A percentile compares a stretch with the other conserved stretches of the same genome.
Evolutionary conservation across 176 grass and related monocot species (phyloP).

Genomic region (Avena insularis): DNA sequence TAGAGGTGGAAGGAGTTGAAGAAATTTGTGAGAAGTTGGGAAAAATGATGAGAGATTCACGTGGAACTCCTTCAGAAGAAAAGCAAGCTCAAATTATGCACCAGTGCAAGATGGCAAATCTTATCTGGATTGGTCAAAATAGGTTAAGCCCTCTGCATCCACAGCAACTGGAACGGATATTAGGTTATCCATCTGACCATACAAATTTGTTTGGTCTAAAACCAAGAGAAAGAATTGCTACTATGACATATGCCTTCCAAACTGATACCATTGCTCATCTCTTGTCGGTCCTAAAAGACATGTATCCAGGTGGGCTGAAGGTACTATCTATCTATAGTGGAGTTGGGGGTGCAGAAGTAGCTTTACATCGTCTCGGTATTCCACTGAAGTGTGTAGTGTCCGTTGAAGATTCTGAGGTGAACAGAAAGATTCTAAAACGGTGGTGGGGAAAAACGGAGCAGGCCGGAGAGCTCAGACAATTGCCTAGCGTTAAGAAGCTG

Average conservation of each 20-base stretch:
- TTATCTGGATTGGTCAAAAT: constrained; percentile 66
- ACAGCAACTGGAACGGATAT: constrained; percentile 63
- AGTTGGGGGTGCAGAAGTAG: constrained; percentile 75
- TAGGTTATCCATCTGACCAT: constrained; percentile 76
- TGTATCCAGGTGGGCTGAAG: constrained; percentile 62
- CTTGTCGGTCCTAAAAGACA: constrained; percentile 66
- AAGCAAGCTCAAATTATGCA: constrained; percentile 51
- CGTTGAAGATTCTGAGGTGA: constrained; percentile 70
- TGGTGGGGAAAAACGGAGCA: constrained; percentile 78
- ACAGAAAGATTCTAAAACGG: constrained; percentile 70
- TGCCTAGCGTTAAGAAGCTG: constrained; percentile 56
- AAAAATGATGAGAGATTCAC: constrained; percentile 55
- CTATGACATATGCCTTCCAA: constrained; percentile 70
- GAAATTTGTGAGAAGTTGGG: constrained; percentile 55
- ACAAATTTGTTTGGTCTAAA: constrained; percentile 55
- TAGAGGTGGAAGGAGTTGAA: constrained; percentile 35
- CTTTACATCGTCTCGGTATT: constrained; percentile 71
- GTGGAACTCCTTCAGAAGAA: constrained; percentile 54
- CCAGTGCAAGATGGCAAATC: constrained; percentile 64
- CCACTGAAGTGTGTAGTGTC: constrained; percentile 74
- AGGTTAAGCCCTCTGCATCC: constrained; percentile 67
- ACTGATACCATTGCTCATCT: constrained; percentile 61
- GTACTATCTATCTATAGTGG: constrained; percentile 80
- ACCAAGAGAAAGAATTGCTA: constrained; percentile 48
- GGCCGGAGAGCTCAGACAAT: constrained; percentile 62